Conservation (phyloP, 2,329 filamentous ascomycete genomes). For the Xylaria sp. region DNA sequence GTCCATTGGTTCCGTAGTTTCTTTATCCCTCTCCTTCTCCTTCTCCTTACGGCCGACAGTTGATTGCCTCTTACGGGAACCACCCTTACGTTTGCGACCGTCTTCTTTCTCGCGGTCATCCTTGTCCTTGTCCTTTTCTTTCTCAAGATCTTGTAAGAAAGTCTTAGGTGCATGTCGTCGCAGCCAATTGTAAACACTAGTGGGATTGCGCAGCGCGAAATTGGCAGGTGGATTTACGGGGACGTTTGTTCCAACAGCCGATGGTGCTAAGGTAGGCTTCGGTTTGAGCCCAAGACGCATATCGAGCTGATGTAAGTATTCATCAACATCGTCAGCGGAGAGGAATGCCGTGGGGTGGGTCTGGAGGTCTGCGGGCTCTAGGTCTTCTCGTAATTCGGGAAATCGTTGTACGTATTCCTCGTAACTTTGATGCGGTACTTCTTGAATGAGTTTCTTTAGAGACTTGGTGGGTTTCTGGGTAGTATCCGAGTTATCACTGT, state of each 20-base stretch:
- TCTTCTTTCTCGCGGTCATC: constrained; percentile 46
- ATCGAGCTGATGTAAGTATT: constrained; percentile 73
- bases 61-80: constrained; percentile 48
- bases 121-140: constrained; percentile 49
- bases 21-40: constrained; percentile 40
- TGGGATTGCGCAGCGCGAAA: constrained; percentile 74
- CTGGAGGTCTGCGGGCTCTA: constrained; percentile 56
- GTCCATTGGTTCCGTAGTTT: constrained; percentile 46
- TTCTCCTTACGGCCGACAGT: constrained; percentile 42
- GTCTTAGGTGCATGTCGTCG: constrained; percentile 82
- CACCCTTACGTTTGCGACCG: constrained; percentile 43
- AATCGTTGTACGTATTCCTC: constrained; percentile 65
- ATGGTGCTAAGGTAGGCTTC: constrained; percentile 58
- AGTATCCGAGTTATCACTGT: constrained; percentile 47
- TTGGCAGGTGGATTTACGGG: constrained; percentile 45
- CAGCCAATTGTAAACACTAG: constrained; percentile 95
- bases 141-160: constrained; percentile 78
- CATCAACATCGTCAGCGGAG: constrained; percentile 72
- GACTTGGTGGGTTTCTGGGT: constrained; percentile 51
- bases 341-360: constrained; percentile 69
- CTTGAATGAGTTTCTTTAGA: constrained; percentile 55
- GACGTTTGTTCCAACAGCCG: constrained; percentile 45
- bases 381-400: constrained; percentile 59
- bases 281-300: constrained; percentile 50
- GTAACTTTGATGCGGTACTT: constrained; percentile 59